Percentiles rank a stretch among this genome's conserved stretches.
Conservation (phyloP, 345 rosid species). For the Pugionium cornutum region DNA sequence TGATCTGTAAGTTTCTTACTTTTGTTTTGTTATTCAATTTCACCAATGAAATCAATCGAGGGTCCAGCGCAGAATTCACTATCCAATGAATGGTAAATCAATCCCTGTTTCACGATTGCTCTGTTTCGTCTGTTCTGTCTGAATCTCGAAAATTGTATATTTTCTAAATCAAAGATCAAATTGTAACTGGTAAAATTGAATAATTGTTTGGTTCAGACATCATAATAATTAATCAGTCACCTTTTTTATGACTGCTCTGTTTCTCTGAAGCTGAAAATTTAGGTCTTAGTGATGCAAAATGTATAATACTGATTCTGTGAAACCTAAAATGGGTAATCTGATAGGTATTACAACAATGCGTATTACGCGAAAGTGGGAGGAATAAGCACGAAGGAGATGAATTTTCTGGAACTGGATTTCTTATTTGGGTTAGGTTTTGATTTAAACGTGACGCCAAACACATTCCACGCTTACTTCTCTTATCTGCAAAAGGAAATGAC, state of each 20-base stretch:
- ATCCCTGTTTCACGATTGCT: slow-evolving; percentile 14
- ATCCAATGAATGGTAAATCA: neutral
- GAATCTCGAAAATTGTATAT: neutral
- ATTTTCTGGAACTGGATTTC: slow-evolving; percentile 79
- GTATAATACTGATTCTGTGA: too few relatives aligned
- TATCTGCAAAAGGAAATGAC: slow-evolving; percentile 67
- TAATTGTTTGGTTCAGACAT: too few relatives aligned
- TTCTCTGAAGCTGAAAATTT: too few relatives aligned
- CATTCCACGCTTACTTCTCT: slow-evolving; percentile 66
- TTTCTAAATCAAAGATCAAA: too few relatives aligned
- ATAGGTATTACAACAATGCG: slow-evolving; percentile 77
- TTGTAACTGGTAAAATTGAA: too few relatives aligned
- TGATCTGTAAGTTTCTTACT: slow-evolving; percentile 61
- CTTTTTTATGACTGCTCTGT: too few relatives aligned
- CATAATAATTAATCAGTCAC: too few relatives aligned
- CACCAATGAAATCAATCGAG: neutral
- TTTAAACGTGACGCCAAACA: slow-evolving; percentile 74
- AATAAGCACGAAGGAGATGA: slow-evolving; percentile 83
- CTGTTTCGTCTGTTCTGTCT: slow-evolving; percentile 18
- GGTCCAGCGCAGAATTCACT: neutral
- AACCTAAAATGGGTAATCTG: too few relatives aligned
- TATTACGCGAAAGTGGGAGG: slow-evolving; percentile 97
- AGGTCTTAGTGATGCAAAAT: too few relatives aligned
- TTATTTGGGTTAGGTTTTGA: slow-evolving; percentile 79
- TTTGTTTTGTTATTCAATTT: neutral